Percentiles rank a stretch among this genome's conserved stretches.
These are phyloP conservation scores for Colletotrichum paranaense DNA, from an alignment of 2,329 filamentous ascomycete genomes.

Conservation along the genomic window DNA sequence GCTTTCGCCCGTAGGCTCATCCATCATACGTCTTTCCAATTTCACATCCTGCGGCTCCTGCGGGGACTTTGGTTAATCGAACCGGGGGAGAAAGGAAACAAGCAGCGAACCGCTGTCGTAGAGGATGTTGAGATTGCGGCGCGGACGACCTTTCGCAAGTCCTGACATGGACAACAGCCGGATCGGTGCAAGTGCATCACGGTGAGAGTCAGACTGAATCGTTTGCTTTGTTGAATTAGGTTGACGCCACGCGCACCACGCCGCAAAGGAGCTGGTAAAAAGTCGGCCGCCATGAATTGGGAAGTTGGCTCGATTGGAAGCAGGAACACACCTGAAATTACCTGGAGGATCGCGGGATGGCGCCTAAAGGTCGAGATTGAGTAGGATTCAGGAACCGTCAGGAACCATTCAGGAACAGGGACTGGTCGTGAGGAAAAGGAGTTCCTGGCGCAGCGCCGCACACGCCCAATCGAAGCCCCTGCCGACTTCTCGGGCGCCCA, in stretches of 20 bases:
- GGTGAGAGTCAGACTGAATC: neutral
- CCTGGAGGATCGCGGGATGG: neutral
- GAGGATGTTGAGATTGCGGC: neutral
- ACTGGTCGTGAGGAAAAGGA: neutral
- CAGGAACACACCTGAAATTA: neutral
- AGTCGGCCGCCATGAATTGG: neutral
- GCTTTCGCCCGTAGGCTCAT: too few relatives aligned
- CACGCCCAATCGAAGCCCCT: constrained; percentile 14
- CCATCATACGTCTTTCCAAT: neutral
- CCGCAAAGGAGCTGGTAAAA: neutral
- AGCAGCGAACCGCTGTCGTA: neutral
- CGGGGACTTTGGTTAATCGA: neutral
- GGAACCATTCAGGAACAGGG: neutral
- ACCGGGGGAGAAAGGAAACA: neutral
- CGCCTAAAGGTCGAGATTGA: neutral
- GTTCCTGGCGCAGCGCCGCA: neutral
- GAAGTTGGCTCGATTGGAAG: neutral
- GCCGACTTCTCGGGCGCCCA: neutral
- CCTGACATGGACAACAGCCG: neutral
- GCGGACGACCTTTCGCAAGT: neutral
- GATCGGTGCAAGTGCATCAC: constrained; percentile 14
- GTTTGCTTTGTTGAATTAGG: neutral
- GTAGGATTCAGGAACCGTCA: neutral
- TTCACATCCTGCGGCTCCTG: neutral
- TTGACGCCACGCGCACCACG: neutral